Conservation (phyloP, 257 asterid species). For the Lavandula angustifolia region DNA sequence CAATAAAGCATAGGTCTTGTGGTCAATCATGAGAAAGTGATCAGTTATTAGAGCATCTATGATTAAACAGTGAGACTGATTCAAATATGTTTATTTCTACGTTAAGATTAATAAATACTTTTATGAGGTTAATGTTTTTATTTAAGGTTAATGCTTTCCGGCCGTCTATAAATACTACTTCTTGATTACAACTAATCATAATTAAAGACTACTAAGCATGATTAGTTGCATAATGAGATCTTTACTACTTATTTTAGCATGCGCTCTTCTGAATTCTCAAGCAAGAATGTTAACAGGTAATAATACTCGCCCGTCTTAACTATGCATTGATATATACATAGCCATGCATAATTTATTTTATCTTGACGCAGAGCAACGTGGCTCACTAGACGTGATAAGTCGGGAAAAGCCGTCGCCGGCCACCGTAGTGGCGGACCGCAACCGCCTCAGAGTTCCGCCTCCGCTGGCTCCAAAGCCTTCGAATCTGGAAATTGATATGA, state of each 20-base stretch:
- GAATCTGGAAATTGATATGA: neutral
- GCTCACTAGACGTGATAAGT: neutral
- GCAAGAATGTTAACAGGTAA: conserved; percentile 33
- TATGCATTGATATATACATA: too few relatives aligned
- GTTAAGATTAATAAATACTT: too few relatives aligned
- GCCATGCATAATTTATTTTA: too few relatives aligned
- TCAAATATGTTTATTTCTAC: too few relatives aligned
- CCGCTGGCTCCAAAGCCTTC: conserved; percentile 29
- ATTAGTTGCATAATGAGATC: conserved; percentile 22
- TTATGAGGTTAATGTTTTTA: too few relatives aligned
- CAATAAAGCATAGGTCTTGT: too few relatives aligned
- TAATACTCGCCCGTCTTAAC: too few relatives aligned
- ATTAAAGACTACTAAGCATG: conserved; percentile 1
- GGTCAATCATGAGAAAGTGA: too few relatives aligned
- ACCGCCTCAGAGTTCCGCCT: neutral
- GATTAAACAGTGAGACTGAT: too few relatives aligned
- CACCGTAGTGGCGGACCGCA: neutral
- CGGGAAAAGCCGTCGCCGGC: neutral
- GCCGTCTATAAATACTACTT: conserved; percentile 18
- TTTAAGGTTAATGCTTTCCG: neutral
- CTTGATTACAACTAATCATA: neutral
- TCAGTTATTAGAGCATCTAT: too few relatives aligned
- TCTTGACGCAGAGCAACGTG: conserved; percentile 5
- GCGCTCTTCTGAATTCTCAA: conserved; percentile 26
- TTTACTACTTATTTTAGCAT: conserved; percentile 29